phyloP scores from a whole-genome alignment of 1,284 basidiomycete species.

The Trichosporon sp. region DNA sequence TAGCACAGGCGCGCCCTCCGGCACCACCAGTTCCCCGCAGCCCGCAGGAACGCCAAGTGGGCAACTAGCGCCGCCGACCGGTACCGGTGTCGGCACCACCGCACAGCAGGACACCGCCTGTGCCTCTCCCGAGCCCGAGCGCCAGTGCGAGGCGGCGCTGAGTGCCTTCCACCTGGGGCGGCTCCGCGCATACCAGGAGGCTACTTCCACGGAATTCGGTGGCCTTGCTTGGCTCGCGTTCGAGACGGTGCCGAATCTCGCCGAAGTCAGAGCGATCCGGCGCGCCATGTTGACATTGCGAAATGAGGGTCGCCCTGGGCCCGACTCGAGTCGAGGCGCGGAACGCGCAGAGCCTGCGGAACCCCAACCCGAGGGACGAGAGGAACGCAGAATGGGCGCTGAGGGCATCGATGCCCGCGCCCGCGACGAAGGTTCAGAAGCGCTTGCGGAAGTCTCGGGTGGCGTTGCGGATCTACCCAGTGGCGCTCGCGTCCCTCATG shows the following conservation, averaged over 20 bases:
- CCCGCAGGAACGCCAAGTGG: not conserved
- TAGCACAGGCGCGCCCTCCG: not conserved
- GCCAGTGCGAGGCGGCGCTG: conserved; percentile 52
- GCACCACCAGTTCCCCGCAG: conserved; percentile 12
- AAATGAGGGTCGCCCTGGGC: not conserved
- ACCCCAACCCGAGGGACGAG: not conserved
- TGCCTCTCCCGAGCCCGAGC: not conserved
- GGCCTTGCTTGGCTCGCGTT: conserved; percentile 65
- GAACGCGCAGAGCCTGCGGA: not conserved
- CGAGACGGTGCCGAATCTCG: conserved; percentile 68
- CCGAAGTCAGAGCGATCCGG: conserved; percentile 65
- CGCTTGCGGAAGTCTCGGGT: not conserved
- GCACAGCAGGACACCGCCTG: not conserved
- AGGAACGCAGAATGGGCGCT: conserved; percentile 39
- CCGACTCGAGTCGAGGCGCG: not conserved
- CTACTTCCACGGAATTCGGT: conserved; percentile 57
- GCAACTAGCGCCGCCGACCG: not conserved
- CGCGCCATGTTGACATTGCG: conserved; percentile 54
- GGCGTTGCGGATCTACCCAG: not conserved
- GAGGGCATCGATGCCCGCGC: conserved; percentile 29
- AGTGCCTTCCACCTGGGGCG: conserved; percentile 64
- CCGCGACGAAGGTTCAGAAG: not conserved
- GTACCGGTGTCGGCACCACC: not conserved
- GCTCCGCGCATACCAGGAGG: conserved; percentile 54
- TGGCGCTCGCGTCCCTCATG: not conserved